Base-by-base conservation (phyloP, 495 filamentous ascomycete species). In the Podospora anserina region DNA sequence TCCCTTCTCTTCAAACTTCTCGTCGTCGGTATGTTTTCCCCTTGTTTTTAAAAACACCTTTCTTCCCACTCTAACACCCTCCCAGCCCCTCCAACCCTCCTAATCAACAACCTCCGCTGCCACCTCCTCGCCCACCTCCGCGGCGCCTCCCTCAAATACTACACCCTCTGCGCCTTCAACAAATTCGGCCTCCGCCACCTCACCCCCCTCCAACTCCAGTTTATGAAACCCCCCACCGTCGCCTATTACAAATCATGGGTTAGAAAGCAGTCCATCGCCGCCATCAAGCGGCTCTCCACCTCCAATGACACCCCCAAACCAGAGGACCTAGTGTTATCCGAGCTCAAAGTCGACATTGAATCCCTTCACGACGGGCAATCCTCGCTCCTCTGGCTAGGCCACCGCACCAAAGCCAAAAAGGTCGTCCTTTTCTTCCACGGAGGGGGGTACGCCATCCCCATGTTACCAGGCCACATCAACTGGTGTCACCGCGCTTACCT, bases 391-490 rank as follows among this genome's bases (percentile, higher is more conserved):
- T 79, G 78, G 78, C 54, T 79, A 54, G 78, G 76, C 23, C 66
- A 78, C 67, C 73, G 76, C 60, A 34, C 58, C 49, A 60, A 28
- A 16, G 76, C 78, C 7, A 70, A 65, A 11, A 78, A 78, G 53
- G 64, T 78, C 34, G 78, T 79, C n/a, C 69, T 71, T 59, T 78
- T 75, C 63, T 67, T 79, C 60, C 78, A 79, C 66, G 78, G 78
- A 15, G 78, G 78, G 30, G 78, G 75, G 5, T 79, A 77, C 63
- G 58, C 69, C 15, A 60, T 64, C 5, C 75, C 78, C 18, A 26
- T 71, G 30, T 18, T 32, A 13, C 30, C 61, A 0, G 76, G 73
- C 0, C 75, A 78, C 44, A 53, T 79, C 4, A 71, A 78, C 27
- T 75, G 71, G 69, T 77, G 75, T 44, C 30, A 70, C 19, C 68